Base-by-base conservation (phyloP, 2,329 filamentous ascomycete genomes). In the Penicillium sp. region DNA sequence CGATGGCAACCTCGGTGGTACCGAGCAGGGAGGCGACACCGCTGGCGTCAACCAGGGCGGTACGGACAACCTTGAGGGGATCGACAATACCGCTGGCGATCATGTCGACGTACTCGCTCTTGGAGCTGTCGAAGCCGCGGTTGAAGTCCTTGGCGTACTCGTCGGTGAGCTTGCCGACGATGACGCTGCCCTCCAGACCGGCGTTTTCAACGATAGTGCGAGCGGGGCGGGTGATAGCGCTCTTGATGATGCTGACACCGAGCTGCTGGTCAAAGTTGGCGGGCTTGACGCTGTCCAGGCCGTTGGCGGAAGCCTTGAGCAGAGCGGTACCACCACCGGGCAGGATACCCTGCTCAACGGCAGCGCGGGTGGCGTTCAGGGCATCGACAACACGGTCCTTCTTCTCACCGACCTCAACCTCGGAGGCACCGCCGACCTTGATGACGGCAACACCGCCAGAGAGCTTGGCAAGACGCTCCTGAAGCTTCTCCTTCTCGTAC, bases 401-500 rank as follows among this genome's bases (percentile, higher is more conserved):
- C 89, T 98, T 98, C 84, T 98, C 93, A 62, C 91, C 87, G 50
- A 98, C 93, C 81, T 98, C 93, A 59, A 98, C 92, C 78, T 98
- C 93, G 57, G 92, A 97, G 58, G 91, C 83, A 73, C 93, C 93
- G 66, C 93, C 93, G 57, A 98, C 93, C 83, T 95, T 96, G 82
- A 98, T 97, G 76, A 98, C 93, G 65, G 93, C 93, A 65, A 98
- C 93, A 82, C 93, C 93, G 59, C 93, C 93, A 61, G 93, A 97
- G 62, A 98, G 88, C 86, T 98, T 98, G 64, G 93, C 93, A 55
- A 98, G 88, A 78, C 93, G 93, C 81, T 98, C 93, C 80, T 97
- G 93, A 60, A 98, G 89, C 85, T 98, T 98, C 87, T 98, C 93
- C 84, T 96, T 97, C 84, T 98, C 93, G 78, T 98, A 98, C 70